Conservation (phyloP, 352 stramenopile genomes). For the Sclerospora graminicola region DNA sequence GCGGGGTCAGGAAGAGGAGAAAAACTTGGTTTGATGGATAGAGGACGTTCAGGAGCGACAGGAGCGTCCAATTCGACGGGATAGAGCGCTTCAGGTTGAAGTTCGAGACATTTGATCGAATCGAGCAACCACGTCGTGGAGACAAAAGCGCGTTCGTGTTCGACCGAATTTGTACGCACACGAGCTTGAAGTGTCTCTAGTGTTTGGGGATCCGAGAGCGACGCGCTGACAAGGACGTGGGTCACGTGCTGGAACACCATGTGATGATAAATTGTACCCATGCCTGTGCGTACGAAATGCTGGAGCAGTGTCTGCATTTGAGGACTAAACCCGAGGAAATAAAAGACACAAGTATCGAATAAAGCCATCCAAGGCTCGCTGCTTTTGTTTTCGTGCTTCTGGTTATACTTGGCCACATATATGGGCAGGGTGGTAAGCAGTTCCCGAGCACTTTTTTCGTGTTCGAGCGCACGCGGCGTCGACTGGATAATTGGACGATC, state of each 20-base stretch:
- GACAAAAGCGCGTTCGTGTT: slow-evolving; percentile 34
- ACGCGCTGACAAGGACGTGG: slow-evolving; percentile 56
- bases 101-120: slow-evolving; percentile 30
- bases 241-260: slow-evolving; percentile 46
- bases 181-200: slow-evolving; percentile 24
- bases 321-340: slow-evolving; percentile 40
- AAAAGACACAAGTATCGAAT: slow-evolving; percentile 56
- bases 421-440: slow-evolving; percentile 16
- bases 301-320: slow-evolving; percentile 32
- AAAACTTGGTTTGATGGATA: no score
- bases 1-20: no score
- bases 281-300: slow-evolving; percentile 42
- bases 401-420: slow-evolving; percentile 21
- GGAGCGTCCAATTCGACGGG: no score
- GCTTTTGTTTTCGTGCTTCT: background rate
- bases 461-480: no score
- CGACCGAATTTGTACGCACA: slow-evolving; percentile 19
- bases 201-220: slow-evolving; percentile 23
- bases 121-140: slow-evolving; percentile 62
- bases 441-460: slow-evolving; percentile 30
- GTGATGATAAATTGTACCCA: slow-evolving; percentile 63
- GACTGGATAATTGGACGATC: slow-evolving; percentile 1
- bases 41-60: no score
- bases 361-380: slow-evolving; percentile 37
- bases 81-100: slow-evolving; percentile 56